Evolutionary conservation across 1,139 yeast genomes (phyloP).

Genomic region (Barnettozyma hawaiiensis): DNA sequence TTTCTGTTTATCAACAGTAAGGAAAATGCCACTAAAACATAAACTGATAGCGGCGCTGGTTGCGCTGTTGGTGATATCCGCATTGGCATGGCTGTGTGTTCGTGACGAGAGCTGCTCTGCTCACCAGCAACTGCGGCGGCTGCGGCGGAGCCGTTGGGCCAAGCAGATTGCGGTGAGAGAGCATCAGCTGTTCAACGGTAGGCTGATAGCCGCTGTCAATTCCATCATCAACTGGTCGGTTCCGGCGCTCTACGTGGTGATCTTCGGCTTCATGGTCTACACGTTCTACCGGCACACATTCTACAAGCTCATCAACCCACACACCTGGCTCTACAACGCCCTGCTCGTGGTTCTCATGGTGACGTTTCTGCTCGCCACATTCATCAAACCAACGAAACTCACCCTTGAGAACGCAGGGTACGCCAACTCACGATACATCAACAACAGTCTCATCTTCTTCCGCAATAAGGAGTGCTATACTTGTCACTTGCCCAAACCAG

Average conservation of each 20-base stretch:
- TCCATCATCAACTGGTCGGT: conserved; percentile 15
- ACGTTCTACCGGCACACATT: conserved; percentile 42
- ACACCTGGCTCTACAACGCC: conserved; percentile 13
- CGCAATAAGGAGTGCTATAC: conserved; percentile 36
- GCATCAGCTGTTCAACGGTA: conserved; percentile 11
- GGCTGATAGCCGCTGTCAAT: background rate
- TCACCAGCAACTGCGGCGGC: background rate
- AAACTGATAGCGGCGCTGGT: background rate
- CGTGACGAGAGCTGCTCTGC: background rate
- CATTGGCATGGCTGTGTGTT: background rate
- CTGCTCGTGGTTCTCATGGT: conserved; percentile 32
- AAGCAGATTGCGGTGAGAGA: conserved; percentile 1
- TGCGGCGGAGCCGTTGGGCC: too few species aligned
- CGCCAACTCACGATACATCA: conserved; percentile 8
- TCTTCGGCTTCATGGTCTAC: conserved; percentile 40
- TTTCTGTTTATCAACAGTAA: background rate
- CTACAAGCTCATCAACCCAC: conserved; percentile 28
- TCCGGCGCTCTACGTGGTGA: conserved; percentile 15
- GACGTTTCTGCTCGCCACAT: conserved; percentile 41
- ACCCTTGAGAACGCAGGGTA: conserved; percentile 12
- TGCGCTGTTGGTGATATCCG: background rate
- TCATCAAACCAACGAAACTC: conserved; percentile 42
- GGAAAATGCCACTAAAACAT: background rate
- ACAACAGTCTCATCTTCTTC: conserved; percentile 22
- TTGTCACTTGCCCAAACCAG: conserved; percentile 68